Evolutionary conservation across 495 filamentous ascomycete species (phyloP), one percentile per base, ranked within the genome.

Genomic region (Aspergillus indologenus): DNA sequence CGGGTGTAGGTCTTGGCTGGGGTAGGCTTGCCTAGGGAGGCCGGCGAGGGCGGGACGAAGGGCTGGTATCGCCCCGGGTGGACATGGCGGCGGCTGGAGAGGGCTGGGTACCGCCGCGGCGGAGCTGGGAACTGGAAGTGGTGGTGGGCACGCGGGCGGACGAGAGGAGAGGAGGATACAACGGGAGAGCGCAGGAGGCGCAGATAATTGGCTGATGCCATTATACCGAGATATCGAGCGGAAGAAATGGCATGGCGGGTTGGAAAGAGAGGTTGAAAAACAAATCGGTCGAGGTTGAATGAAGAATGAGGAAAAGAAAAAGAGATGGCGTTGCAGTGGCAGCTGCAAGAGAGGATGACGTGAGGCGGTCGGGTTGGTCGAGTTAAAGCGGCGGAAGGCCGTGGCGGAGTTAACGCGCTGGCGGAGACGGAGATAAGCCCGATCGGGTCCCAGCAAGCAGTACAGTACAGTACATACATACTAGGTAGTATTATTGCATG

Each of bases 31-130:
- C 89, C 89, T 40, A 98, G 81, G n/a, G 86, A 88, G 53, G 79
- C 79, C 2, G 93, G 93, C 5, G 89, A 82, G 2, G 92, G 92
- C 19, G 93, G 93, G 7, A 80, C 82, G 52, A 96, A 84, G n/a
- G 88, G 84, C 57, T 87, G 79, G 73, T 87, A 91, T 54, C 64
- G 56, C 58, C 68, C 64, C 2, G 71, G 55, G 59, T 76, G 71
- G 31, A 66, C 65, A 60, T 61, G 46, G 55, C 71, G 67, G 26
- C 34, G 67, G 26, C 34, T 57, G 63, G 23, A 49, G 44, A 17
- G 62, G 49, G 20, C 53, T 61, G 42, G 50, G 43, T 20, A 58
- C 20, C n/a, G n/a, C n/a, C 45, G 45, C 19, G 34, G 34, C 6
- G 45, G 45, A 47, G 45, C 45, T 21, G 19, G 45, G 22, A n/a